These are phyloP conservation scores for Penicillium lagena DNA, from an alignment of 495 filamentous ascomycete species.

Conservation along the genomic window DNA sequence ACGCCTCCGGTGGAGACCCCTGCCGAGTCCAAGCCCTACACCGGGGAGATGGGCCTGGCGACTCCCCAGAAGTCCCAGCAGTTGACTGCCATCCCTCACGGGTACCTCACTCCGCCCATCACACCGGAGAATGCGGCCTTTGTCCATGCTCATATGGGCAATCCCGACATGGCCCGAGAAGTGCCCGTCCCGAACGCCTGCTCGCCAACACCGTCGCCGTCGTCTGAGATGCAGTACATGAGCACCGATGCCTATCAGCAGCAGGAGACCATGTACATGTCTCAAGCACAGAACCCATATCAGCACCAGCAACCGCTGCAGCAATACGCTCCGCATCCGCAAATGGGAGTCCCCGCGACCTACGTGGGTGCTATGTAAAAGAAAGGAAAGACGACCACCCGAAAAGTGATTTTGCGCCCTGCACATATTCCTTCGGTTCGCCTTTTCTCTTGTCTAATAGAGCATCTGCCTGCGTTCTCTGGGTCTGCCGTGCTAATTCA, in stretches of 20 bases:
- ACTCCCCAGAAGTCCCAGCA: slow-evolving; percentile 81
- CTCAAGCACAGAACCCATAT: slow-evolving; percentile 3
- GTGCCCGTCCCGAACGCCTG: slow-evolving; percentile 21
- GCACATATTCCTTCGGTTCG: slow-evolving; percentile 18
- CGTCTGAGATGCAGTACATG: slow-evolving; percentile 35
- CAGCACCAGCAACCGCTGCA: slow-evolving; percentile 11
- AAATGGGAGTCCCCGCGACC: slow-evolving; percentile 30
- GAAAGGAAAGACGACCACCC: slow-evolving; percentile 6
- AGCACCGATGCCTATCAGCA: slow-evolving; percentile 31
- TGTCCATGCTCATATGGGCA: slow-evolving; percentile 19
- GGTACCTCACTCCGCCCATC: slow-evolving; percentile 90
- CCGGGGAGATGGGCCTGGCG: slow-evolving; percentile 49
- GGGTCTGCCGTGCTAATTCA: slow-evolving; percentile 10
- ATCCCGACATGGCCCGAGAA: slow-evolving; percentile 19
- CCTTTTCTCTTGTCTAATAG: slow-evolving; percentile 6
- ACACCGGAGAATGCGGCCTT: slow-evolving; percentile 79
- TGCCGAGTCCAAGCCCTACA: slow-evolving; percentile 49
- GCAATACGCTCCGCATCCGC: slow-evolving; percentile 27
- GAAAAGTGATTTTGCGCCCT: slow-evolving; percentile 19
- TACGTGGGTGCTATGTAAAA: slow-evolving; percentile 26
- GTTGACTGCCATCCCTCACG: slow-evolving; percentile 59
- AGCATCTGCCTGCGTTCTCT: slow-evolving; percentile 6
- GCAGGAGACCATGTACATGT: slow-evolving; percentile 27
- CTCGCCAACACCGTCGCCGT: slow-evolving; percentile 33
- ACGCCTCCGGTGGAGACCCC: slow-evolving; percentile 61